Conservation (phyloP, 306 rosid genomes). For the Quercus glauca region DNA sequence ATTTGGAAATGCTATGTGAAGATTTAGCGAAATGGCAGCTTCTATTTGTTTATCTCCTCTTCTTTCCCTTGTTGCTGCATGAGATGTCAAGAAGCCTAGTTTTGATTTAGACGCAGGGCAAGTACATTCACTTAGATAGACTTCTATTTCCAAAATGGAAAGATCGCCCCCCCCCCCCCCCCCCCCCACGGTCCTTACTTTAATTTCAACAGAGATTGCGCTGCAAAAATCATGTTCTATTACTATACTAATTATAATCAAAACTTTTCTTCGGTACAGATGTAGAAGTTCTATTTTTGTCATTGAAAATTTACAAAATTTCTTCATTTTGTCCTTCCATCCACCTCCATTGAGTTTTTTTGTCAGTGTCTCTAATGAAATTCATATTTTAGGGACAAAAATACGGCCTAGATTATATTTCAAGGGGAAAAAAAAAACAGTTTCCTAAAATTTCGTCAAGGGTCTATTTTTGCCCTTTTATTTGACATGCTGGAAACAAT, state of each 20-base stretch:
- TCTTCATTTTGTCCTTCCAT: no score
- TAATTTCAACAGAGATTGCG: background rate
- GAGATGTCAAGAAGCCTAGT: background rate
- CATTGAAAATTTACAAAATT: no score
- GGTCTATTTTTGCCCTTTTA: no score
- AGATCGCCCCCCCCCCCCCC: no score
- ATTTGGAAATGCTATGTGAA: background rate
- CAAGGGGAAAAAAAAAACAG: no score
- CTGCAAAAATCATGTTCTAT: background rate
- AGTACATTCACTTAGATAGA: background rate
- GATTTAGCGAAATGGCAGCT: background rate
- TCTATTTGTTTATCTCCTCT: slow-evolving; percentile 13
- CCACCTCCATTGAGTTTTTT: no score
- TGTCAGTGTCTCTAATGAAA: no score
- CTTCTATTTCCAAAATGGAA: background rate
- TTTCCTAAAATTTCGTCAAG: no score
- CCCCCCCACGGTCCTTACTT: background rate
- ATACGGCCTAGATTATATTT: no score
- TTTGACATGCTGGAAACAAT: no score
- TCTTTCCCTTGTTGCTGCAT: background rate
- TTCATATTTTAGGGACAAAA: no score
- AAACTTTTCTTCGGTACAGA: background rate
- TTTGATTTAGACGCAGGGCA: background rate
- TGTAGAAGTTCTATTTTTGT: background rate
- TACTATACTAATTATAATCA: background rate